A percentile compares a stretch with the other conserved stretches of the same genome.
Conservation (phyloP, 176 grass and related monocot species). For the Triticum timopheevii region DNA sequence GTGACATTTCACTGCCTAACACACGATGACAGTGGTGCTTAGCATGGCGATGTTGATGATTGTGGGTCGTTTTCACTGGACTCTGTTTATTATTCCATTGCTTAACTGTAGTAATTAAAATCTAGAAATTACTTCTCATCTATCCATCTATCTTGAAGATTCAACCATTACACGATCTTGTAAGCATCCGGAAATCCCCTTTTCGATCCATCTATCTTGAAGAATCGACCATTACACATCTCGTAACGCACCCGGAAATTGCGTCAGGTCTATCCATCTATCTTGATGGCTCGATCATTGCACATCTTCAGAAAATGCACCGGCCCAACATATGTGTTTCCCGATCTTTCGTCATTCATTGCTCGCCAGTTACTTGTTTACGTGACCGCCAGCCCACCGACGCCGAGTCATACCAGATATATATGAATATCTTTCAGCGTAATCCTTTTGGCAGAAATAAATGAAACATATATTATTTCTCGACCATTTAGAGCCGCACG, state of each 20-base stretch:
- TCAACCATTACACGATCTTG: not conserved
- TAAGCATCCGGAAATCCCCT: not conserved
- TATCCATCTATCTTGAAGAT: not conserved
- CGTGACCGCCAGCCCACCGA: not conserved
- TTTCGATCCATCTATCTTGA: no score
- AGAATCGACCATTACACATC: not conserved
- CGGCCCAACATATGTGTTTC: not conserved
- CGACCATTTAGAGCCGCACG: not conserved
- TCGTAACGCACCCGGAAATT: not conserved
- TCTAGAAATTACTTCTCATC: not conserved
- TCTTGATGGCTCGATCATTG: not conserved
- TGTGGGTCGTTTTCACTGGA: not conserved
- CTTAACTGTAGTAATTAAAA: slow-evolving; percentile 7
- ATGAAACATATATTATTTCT: not conserved
- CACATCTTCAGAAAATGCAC: not conserved
- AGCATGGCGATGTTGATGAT: not conserved
- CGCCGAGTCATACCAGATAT: no score
- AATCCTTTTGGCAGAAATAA: not conserved
- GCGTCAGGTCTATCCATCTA: not conserved
- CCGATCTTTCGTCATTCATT: not conserved
- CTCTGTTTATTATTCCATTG: not conserved
- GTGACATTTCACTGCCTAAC: not conserved
- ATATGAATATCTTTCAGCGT: not conserved
- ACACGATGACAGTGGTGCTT: not conserved
- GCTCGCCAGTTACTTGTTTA: not conserved